Conservation (phyloP, 2,329 filamentous ascomycete species). For the Fusarium floridanum region DNA sequence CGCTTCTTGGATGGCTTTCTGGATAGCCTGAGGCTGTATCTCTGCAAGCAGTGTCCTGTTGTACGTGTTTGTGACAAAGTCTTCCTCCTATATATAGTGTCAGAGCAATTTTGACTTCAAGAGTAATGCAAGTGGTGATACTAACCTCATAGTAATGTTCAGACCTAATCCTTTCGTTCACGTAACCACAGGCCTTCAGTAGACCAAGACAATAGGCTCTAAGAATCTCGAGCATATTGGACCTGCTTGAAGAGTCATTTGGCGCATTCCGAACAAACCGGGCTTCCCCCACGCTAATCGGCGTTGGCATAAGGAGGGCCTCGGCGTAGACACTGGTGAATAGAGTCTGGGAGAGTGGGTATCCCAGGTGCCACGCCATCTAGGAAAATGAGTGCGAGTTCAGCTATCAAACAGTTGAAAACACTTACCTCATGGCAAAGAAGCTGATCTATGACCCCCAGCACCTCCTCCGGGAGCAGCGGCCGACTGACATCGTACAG, state of each 20-base stretch:
- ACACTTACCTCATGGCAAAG: constrained; percentile 82
- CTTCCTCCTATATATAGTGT: constrained; percentile 78
- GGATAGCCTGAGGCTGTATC: constrained; percentile 69
- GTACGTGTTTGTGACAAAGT: constrained; percentile 94
- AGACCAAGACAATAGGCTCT: constrained; percentile 88
- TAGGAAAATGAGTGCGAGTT: constrained; percentile 51
- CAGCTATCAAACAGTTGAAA: background rate
- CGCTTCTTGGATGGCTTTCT: constrained; percentile 66
- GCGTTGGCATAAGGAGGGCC: constrained; percentile 79
- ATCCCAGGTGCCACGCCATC: constrained; percentile 98
- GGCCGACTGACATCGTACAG: constrained; percentile 79
- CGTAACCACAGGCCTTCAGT: constrained; percentile 84
- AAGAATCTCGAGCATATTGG: constrained; percentile 73
- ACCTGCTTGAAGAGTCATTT: constrained; percentile 45
- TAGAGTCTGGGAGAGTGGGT: constrained; percentile 92
- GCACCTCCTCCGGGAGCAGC: constrained; percentile 80
- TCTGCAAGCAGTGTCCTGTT: constrained; percentile 80
- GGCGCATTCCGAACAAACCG: constrained; percentile 65
- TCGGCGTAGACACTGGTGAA: constrained; percentile 95
- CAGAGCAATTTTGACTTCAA: background rate
- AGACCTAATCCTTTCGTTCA: constrained; percentile 81
- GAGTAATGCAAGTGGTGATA: background rate
- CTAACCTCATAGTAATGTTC: constrained; percentile 90
- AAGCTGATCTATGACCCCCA: constrained; percentile 95
- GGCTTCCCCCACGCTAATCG: constrained; percentile 73